Percentiles rank a stretch among this genome's conserved stretches.
Conservation (phyloP, 495 filamentous ascomycete genomes). For the Podospora bellae-mahoneyi region DNA sequence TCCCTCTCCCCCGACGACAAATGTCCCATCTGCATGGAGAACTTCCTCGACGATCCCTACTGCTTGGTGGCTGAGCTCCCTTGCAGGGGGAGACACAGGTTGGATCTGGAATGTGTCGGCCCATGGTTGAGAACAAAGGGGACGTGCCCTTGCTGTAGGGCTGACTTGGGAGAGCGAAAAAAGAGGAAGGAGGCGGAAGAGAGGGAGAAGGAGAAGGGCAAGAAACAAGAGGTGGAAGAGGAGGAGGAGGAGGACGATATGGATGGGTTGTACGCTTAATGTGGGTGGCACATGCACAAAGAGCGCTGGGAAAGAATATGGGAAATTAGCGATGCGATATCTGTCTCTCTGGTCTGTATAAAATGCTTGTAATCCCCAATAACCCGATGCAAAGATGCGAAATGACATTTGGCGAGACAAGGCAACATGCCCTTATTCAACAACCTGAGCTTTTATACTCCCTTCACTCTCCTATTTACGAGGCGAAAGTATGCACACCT, state of each 20-base stretch:
- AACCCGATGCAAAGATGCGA: neutral
- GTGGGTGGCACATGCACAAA: neutral
- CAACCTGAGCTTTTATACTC: too few species aligned
- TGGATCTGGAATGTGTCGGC: constrained; percentile 91
- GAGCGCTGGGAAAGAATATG: neutral
- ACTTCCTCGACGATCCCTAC: constrained; percentile 73
- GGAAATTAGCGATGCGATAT: neutral
- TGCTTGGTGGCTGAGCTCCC: constrained; percentile 85
- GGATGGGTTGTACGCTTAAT: constrained; percentile 72
- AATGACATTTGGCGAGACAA: too few species aligned
- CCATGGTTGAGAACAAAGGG: constrained; percentile 88
- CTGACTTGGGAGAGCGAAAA: constrained; percentile 73
- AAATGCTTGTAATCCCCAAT: neutral
- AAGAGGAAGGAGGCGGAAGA: constrained; percentile 52
- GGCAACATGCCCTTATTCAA: too few species aligned
- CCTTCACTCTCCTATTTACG: too few species aligned
- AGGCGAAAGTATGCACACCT: neutral
- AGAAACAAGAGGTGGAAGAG: constrained; percentile 42
- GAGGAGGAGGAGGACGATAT: constrained; percentile 65
- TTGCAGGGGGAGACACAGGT: constrained; percentile 75
- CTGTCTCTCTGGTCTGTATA: neutral
- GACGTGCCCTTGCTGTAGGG: constrained; percentile 83
- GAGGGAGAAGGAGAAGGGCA: constrained; percentile 63
- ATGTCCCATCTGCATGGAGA: constrained; percentile 85
- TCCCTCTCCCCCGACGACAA: constrained; percentile 60